These are phyloP conservation scores for Tuber calosporum DNA, from an alignment of 495 filamentous ascomycete genomes.

Conservation along the genomic window DNA sequence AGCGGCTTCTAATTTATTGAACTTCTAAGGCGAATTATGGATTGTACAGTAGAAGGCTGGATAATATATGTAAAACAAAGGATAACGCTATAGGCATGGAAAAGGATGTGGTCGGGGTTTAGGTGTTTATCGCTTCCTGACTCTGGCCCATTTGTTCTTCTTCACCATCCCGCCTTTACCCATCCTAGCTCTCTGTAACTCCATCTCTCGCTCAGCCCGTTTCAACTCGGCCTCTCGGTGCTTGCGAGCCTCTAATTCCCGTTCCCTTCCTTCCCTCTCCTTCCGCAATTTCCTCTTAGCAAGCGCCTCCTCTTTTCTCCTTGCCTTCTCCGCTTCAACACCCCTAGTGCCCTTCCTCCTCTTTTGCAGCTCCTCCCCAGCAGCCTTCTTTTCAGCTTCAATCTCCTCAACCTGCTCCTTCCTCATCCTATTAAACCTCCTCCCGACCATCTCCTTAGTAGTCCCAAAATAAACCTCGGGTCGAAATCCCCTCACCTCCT, in stretches of 20 bases:
- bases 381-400: slow-evolving; percentile 11
- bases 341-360: slow-evolving; percentile 23
- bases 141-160: slow-evolving; percentile 39
- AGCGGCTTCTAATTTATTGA: not conserved
- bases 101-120: not conserved
- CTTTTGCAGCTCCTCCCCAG: slow-evolving; percentile 27
- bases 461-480: slow-evolving; percentile 43
- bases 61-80: not conserved
- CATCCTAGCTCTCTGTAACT: slow-evolving; percentile 71
- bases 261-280: slow-evolving; percentile 47
- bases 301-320: slow-evolving; percentile 49
- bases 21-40: not conserved
- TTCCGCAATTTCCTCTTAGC: slow-evolving; percentile 48
- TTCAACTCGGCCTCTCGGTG: slow-evolving; percentile 64
- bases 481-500: slow-evolving; percentile 48
- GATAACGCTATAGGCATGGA: not conserved
- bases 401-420: slow-evolving; percentile 29
- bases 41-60: not conserved
- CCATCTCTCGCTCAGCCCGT: slow-evolving; percentile 67
- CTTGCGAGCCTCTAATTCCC: slow-evolving; percentile 57
- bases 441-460: slow-evolving; percentile 38
- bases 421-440: slow-evolving; percentile 40
- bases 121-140: slow-evolving; percentile 28
- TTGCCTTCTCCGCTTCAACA: slow-evolving; percentile 34
- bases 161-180: slow-evolving; percentile 49